Conservation (phyloP, 306 rosid genomes). For the Vigna nakashimae region DNA sequence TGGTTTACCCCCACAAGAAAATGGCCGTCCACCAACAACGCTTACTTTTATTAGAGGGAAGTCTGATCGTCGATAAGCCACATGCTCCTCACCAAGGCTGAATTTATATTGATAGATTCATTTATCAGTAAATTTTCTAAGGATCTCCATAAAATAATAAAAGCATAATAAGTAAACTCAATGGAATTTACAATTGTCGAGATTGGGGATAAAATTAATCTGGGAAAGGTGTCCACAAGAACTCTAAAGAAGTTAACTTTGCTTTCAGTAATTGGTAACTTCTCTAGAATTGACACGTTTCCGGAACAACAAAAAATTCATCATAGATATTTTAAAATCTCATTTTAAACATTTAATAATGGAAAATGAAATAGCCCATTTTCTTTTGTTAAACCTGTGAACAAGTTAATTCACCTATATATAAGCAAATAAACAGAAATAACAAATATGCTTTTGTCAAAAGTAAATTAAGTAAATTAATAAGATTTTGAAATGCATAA, state of each 20-base stretch:
- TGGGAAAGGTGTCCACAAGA: slow-evolving; percentile 8
- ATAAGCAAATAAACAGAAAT: slow-evolving; percentile 13
- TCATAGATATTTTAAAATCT: slow-evolving; percentile 27
- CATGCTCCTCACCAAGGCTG: slow-evolving; percentile 90
- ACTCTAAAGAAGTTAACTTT: slow-evolving; percentile 22
- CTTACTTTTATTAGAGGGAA: slow-evolving; percentile 76
- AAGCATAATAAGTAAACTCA: slow-evolving; percentile 33
- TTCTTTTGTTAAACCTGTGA: slow-evolving; percentile 15
- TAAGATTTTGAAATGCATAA: slow-evolving; percentile 15
- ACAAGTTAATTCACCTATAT: slow-evolving; percentile 4
- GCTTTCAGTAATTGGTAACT: slow-evolving; percentile 13
- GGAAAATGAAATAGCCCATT: slow-evolving; percentile 16
- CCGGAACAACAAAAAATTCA: slow-evolving; percentile 1
- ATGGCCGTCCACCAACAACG: slow-evolving; percentile 92
- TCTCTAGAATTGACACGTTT: slow-evolving; percentile 28
- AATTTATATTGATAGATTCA: slow-evolving; percentile 47
- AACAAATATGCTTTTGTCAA: slow-evolving; percentile 9
- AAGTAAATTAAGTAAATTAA: background rate
- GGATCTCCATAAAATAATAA: slow-evolving; percentile 31
- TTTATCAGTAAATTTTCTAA: slow-evolving; percentile 34
- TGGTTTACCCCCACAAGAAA: slow-evolving; percentile 75
- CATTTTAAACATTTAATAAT: slow-evolving; percentile 26
- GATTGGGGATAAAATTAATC: background rate
- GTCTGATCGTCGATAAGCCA: slow-evolving; percentile 75
- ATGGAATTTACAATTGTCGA: background rate